These are phyloP conservation scores for Coemansia sp. DNA, from an alignment of 192 early-diverging fungal genomes.

Conservation along the genomic window DNA sequence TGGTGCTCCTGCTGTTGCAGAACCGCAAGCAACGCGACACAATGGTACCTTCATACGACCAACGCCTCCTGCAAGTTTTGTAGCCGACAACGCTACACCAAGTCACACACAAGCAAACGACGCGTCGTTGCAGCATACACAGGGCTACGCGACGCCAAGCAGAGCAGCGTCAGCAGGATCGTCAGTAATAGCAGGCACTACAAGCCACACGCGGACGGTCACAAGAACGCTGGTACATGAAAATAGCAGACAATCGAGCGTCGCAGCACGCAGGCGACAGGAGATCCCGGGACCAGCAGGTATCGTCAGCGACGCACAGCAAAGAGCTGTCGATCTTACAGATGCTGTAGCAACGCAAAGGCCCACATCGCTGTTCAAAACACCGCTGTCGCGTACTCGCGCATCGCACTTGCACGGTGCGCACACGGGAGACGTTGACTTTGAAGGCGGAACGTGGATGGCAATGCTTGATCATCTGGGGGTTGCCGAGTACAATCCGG, in stretches of 20 bases:
- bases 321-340: neutral
- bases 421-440: constrained; percentile 30
- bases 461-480: constrained; percentile 40
- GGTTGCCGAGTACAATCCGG: constrained; percentile 32
- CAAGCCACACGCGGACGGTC: constrained; percentile 4
- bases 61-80: neutral
- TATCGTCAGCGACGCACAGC: constrained; percentile 11
- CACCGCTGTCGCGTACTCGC: constrained; percentile 18
- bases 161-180: neutral
- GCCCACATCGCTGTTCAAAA: constrained; percentile 32
- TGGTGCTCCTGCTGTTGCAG: neutral
- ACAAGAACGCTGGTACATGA: constrained; percentile 31
- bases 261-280: constrained; percentile 7
- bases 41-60: neutral
- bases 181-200: neutral
- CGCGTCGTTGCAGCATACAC: neutral
- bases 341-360: constrained; percentile 16
- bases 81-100: neutral
- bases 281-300: constrained; percentile 43
- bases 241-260: constrained; percentile 3
- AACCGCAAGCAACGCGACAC: neutral
- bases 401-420: constrained; percentile 13
- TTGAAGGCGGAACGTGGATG: constrained; percentile 48
- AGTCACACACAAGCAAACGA: neutral
- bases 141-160: neutral